These are phyloP conservation scores for Saccharomycopsis sp. DNA, from an alignment of 805 yeast species.

Conservation along the genomic window DNA sequence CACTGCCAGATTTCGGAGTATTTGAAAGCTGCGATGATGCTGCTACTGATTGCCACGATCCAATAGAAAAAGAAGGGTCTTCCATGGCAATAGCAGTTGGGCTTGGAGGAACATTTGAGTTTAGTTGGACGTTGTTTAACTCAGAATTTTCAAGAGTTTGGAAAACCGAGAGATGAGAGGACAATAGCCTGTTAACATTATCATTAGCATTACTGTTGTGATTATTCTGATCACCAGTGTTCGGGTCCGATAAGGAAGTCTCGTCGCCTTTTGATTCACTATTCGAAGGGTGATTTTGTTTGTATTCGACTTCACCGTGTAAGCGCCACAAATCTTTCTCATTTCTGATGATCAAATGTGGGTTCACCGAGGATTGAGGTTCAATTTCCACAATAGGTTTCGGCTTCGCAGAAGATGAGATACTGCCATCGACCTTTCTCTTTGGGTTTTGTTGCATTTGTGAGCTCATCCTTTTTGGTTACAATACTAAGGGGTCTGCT, in stretches of 20 bases:
- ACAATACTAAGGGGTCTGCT: too few species aligned
- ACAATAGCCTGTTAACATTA: conserved; percentile 11
- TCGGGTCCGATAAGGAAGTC: too few species aligned
- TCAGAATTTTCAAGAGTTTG: conserved; percentile 19
- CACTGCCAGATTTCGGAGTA: conserved; percentile 3
- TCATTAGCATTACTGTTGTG: neutral
- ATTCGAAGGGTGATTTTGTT: neutral
- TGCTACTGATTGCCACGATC: conserved; percentile 19
- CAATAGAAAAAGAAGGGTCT: conserved; percentile 13
- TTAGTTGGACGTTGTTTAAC: conserved; percentile 11
- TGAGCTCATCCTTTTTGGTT: too few species aligned
- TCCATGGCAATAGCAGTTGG: neutral
- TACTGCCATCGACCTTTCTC: too few species aligned
- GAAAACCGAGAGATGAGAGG: conserved; percentile 19
- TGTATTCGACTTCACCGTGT: conserved; percentile 7
- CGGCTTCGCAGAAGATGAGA: too few species aligned
- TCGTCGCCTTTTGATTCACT: too few species aligned
- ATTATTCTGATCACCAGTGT: too few species aligned
- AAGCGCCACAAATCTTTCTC: conserved; percentile 4
- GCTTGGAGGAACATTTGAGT: too few species aligned
- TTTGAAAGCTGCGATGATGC: conserved; percentile 5
- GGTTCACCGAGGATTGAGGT: too few species aligned
- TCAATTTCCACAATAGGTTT: too few species aligned
- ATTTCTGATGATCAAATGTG: neutral
- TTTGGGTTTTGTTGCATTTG: too few species aligned